Evolutionary conservation across 352 stramenopile genomes (phyloP), one percentile per base, ranked within the genome.

Genomic region (Pythium aquatile): DNA sequence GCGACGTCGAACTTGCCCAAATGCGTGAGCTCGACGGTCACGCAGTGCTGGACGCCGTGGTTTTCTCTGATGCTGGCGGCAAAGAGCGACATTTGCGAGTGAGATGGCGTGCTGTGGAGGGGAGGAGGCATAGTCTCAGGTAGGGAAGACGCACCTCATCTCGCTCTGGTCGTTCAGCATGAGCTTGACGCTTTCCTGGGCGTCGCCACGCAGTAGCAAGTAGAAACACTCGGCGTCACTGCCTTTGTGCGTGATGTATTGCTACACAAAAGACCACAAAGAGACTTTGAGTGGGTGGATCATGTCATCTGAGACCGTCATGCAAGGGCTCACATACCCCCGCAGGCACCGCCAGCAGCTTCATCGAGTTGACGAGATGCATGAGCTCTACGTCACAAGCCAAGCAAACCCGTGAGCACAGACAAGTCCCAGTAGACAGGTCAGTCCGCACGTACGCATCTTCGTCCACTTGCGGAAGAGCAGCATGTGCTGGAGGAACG

Each of bases 351-450:
- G 69, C 80, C 10, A 88, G 53, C n/a, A 90, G 70, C 72, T 93
- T 93, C 82, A 91, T 93, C 4, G 82, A 92, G 65, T 92, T 91
- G 49, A 91, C 77, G 33, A 94, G 69, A 42, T 91, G 83, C 82
- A 93, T 94, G 62, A 94, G 69, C 55, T 94, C 84, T 94, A 57
- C 0, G 20, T 24, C 0, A 24, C 20, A 24, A 24, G 20, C 20
- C 20, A 24, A 24, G 20, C 20, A 24, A 24, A 24, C 20, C 20
- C 20, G 20, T 24, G 20, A 24, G 20, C 46, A 57, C n/a, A 54
- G 16, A 37, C 9, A 5, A 37, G 29, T 35, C 13, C 39, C 46
- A 61, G 11, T 24, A 24, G 20, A 24, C 20, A 0, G 16, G 39
- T 46, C 13, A 17, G 28, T 2, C 26, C 7, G 4, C n/a, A 71